Conservation (phyloP, 1,139 yeast species). For the Arxiozyma slooffiae region DNA sequence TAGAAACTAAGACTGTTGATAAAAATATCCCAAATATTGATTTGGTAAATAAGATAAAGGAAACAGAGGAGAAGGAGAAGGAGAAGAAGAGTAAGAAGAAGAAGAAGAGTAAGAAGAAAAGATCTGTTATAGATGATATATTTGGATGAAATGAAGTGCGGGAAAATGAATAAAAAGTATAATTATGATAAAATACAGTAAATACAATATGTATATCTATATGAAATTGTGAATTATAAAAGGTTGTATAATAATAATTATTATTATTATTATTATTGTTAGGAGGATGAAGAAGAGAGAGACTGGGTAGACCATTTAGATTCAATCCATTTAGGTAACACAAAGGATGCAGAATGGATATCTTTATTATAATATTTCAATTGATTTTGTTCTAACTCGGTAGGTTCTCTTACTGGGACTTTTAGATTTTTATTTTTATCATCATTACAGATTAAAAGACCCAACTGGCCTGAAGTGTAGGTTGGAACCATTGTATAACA, state of each 20-base stretch:
- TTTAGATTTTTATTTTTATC: conserved; percentile 42
- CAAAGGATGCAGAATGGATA: conserved; percentile 71
- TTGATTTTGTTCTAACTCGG: conserved; percentile 40
- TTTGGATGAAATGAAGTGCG: conserved; percentile 35
- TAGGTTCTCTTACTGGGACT: conserved; percentile 46
- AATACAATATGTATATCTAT: conserved; percentile 3
- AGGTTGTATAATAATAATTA: too few relatives aligned
- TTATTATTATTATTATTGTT: too few relatives aligned
- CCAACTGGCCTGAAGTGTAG: conserved; percentile 93
- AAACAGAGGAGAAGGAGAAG: conserved; percentile 5
- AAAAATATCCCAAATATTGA: not conserved
- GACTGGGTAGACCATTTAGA: not conserved
- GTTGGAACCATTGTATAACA: conserved; percentile 88
- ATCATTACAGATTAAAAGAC: conserved; percentile 74
- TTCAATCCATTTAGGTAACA: conserved; percentile 81
- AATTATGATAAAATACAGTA: not conserved
- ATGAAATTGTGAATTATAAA: not conserved
- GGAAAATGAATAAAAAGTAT: not conserved
- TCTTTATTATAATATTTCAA: conserved; percentile 65
- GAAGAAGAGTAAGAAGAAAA: conserved; percentile 39
- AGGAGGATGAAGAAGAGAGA: not conserved
- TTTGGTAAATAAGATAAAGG: not conserved
- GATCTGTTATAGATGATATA: conserved; percentile 49
- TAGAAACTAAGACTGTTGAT: not conserved
- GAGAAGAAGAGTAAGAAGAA: conserved; percentile 26